Base-by-base conservation (phyloP, 202 grass and related monocot species). In the Eragrostis tef region DNA sequence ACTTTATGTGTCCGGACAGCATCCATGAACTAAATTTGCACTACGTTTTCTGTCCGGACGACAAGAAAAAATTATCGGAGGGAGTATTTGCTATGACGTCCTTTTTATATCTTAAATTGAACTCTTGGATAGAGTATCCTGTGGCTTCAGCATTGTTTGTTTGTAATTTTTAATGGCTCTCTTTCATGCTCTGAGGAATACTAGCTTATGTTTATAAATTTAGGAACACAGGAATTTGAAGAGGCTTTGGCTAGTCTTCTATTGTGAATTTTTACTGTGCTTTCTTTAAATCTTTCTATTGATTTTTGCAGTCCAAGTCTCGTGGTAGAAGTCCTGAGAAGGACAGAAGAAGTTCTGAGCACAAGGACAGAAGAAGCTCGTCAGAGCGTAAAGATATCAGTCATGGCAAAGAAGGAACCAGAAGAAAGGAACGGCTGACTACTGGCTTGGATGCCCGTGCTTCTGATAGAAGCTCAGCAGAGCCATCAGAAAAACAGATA, bases 401-500 rank as follows among this genome's bases (percentile, higher is more conserved):
- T 67, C 53, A 74, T 15, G 65, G 71, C 20, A 88, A 70, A 24
- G 70, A 70, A 56, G 66, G 19, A 75, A 75, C 48, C 46, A 88
- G 67, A 79, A 84, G 68, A 21, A 86, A 82, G 49, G 21, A 44
- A 20, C 16, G 59, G 44, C 46, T 16, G 78, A 72, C 51, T 61
- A 20, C 59, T 78, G 63, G 67, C 16, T 78, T 70, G 58, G 57
- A 82, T 64, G 71, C 68, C 17, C 31, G 29, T 87, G 59, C 51
- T 85, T 75, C 68, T 77, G 52, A 87, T 43, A 80, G 73, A 70
- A 91, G 57, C 70, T 91, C 75, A 16, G 85, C 59, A 42, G 90
- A 91, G 11, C 76, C 85, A 78, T 91, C 77, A 43, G 86, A 95
- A 64, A 88, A 79, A 31, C 85, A 83, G 74, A 51, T 83, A 11